These are phyloP conservation scores for Lecanosticta acicola DNA, from an alignment of 2,329 filamentous ascomycete genomes.

Conservation along the genomic window DNA sequence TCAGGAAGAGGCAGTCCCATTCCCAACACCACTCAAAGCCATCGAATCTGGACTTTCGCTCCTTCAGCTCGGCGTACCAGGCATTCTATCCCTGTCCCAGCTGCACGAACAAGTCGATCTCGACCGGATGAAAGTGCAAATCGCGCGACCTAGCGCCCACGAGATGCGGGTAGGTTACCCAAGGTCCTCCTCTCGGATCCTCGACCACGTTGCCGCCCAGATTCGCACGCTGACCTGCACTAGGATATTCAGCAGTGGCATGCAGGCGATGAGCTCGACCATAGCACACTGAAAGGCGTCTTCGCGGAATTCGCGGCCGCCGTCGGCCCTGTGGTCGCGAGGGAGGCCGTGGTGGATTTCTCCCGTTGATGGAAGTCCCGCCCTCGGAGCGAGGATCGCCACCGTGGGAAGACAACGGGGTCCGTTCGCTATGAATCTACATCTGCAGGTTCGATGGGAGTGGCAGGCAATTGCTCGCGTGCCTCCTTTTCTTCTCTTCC, in stretches of 20 bases:
- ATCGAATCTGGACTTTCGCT: slow-evolving; percentile 44
- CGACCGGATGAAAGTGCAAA: slow-evolving; percentile 53
- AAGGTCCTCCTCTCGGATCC: not conserved
- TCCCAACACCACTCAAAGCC: slow-evolving; percentile 21
- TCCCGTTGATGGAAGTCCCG: slow-evolving; percentile 7
- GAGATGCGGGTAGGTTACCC: slow-evolving; percentile 31
- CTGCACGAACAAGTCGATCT: slow-evolving; percentile 51
- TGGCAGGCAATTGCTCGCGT: slow-evolving; percentile 4
- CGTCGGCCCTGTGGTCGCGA: slow-evolving; percentile 56
- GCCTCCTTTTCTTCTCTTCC: too few relatives aligned
- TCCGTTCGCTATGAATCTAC: not conserved
- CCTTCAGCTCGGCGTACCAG: slow-evolving; percentile 61
- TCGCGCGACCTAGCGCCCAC: slow-evolving; percentile 34
- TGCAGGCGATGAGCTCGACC: slow-evolving; percentile 44
- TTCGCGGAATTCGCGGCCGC: slow-evolving; percentile 64
- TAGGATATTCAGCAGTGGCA: slow-evolving; percentile 57
- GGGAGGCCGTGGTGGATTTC: slow-evolving; percentile 56
- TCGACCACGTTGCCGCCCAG: not conserved
- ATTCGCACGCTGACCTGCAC: slow-evolving; percentile 1
- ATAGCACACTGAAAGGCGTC: slow-evolving; percentile 50
- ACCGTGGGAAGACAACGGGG: not conserved
- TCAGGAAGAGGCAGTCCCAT: slow-evolving; percentile 6
- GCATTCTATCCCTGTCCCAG: slow-evolving; percentile 53
- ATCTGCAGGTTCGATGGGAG: not conserved
- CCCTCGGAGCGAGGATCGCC: too few relatives aligned